phyloP scores from a whole-genome alignment of 228 moss, liverwort and hornwort genomes.

The Sphagnum magellanicum region DNA sequence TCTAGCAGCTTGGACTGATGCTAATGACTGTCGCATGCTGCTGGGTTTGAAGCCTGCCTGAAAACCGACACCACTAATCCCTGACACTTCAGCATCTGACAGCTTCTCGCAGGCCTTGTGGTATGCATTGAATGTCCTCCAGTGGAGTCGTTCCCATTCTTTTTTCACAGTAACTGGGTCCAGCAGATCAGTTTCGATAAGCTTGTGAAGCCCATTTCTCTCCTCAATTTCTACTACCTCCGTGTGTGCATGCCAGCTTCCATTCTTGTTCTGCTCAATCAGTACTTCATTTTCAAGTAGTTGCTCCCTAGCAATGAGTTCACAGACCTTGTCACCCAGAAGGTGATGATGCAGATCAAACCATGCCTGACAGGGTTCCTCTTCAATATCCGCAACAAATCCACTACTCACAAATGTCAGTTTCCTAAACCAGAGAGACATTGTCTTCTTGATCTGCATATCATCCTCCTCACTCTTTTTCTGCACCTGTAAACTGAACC shows the following conservation, averaged over 20 bases:
- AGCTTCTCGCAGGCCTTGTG: conserved; percentile 69
- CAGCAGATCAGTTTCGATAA: conserved; percentile 51
- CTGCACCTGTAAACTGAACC: conserved; percentile 52
- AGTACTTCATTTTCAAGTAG: conserved; percentile 57
- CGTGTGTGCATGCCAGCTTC: conserved; percentile 29
- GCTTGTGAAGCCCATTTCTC: conserved; percentile 36
- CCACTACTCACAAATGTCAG: conserved; percentile 59
- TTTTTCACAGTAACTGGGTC: conserved; percentile 45
- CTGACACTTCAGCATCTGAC: conserved; percentile 55
- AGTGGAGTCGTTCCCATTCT: conserved; percentile 67
- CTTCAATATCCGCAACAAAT: conserved; percentile 83
- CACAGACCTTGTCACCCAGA: conserved; percentile 71
- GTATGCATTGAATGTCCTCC: conserved; percentile 77
- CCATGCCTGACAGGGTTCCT: conserved; percentile 97
- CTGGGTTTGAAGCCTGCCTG: conserved; percentile 77
- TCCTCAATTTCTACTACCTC: conserved; percentile 46
- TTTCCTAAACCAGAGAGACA: conserved; percentile 45
- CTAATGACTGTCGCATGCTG: conserved; percentile 60
- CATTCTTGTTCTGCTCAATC: conserved; percentile 41
- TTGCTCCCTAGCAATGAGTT: conserved; percentile 81
- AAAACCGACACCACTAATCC: conserved; percentile 40
- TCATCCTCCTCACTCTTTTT: conserved; percentile 13
- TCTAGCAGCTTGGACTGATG: conserved; percentile 51
- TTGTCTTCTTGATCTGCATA: conserved; percentile 42
- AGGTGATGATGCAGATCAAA: conserved; percentile 86